Evolutionary conservation across 2,329 filamentous ascomycete species (phyloP).

Genomic region (Hypoxylon sp.): DNA sequence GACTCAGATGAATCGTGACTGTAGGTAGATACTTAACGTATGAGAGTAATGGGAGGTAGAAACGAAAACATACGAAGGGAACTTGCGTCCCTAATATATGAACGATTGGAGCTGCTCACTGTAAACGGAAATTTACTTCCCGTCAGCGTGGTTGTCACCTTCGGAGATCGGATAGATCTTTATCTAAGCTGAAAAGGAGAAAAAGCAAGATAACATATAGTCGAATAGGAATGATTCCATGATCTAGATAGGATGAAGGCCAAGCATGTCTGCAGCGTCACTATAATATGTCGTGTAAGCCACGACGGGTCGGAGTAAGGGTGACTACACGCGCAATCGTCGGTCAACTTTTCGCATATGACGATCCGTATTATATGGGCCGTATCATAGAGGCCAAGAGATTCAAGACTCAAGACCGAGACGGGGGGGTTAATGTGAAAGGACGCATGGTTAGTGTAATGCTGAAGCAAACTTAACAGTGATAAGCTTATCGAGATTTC

Average conservation of each 20-base stretch:
- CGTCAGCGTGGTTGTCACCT: background rate
- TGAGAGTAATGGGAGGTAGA: background rate
- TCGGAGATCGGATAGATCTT: constrained; percentile 4
- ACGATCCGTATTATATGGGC: constrained; percentile 12
- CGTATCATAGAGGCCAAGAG: background rate
- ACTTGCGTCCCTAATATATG: constrained; percentile 19
- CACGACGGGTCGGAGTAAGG: constrained; percentile 14
- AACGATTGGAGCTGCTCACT: background rate
- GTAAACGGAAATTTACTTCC: background rate
- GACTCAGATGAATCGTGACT: background rate
- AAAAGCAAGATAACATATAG: background rate
- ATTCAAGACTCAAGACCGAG: constrained; percentile 25
- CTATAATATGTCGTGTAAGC: constrained; percentile 17
- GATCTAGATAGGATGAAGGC: constrained; percentile 16
- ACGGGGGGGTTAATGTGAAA: constrained; percentile 28
- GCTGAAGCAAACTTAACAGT: constrained; percentile 34
- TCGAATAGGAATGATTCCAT: constrained; percentile 12
- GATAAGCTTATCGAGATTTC: constrained; percentile 28
- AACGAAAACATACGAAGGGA: background rate
- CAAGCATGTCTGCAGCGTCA: constrained; percentile 19
- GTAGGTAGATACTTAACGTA: background rate
- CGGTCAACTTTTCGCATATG: constrained; percentile 18
- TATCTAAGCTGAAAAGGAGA: constrained; percentile 8
- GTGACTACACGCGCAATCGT: constrained; percentile 10
- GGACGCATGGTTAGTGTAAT: constrained; percentile 33